phyloP scores from a whole-genome alignment of 2,329 filamentous ascomycete genomes.

The Metarhizium anisopliae region DNA sequence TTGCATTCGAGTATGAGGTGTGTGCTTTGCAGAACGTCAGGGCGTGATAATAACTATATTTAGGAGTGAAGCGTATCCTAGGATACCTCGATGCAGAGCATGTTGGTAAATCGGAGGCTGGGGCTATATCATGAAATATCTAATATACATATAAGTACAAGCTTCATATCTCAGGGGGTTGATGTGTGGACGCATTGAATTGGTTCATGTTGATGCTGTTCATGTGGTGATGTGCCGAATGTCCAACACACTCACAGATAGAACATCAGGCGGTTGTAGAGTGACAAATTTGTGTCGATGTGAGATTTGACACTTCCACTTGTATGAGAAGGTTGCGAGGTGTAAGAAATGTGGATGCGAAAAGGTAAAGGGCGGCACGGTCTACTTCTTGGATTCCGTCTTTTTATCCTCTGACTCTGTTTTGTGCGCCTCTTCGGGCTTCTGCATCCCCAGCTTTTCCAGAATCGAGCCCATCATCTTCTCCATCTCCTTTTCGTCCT shows the following conservation, averaged over 20 bases:
- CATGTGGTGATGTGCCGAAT: no score
- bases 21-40: neutral
- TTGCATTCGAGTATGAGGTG: neutral
- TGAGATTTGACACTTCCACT: no score
- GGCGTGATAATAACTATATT: neutral
- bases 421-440: neutral
- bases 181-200: neutral
- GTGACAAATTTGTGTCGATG: no score
- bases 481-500: conserved; percentile 52
- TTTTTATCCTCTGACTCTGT: neutral
- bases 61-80: neutral
- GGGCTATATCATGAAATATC: neutral
- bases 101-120: neutral
- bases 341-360: neutral
- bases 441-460: conserved; percentile 34
- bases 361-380: neutral
- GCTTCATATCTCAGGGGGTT: neutral
- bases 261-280: no score
- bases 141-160: neutral
- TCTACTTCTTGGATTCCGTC: neutral
- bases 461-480: conserved; percentile 53
- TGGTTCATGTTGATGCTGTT: no score
- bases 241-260: no score
- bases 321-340: neutral
- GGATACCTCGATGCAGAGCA: neutral